Evolutionary conservation across 495 filamentous ascomycete genomes (phyloP), one percentile per base, ranked within the genome.

Genomic region (Lindgomyces ingoldianus): DNA sequence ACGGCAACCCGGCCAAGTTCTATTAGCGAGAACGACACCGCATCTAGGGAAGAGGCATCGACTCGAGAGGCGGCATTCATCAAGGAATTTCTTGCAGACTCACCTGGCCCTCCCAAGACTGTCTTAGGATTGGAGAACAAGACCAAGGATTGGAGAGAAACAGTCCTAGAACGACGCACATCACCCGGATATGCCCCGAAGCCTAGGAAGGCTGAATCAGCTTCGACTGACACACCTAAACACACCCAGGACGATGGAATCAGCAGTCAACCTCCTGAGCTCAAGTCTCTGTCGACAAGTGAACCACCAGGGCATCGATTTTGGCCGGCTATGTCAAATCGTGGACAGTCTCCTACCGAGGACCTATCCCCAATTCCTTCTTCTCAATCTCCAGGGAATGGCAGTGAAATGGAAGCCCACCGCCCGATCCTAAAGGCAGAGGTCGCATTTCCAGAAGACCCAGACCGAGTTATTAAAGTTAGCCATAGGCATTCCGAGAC

Each of bases 21-120:
- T 39, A 39, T 39, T 14, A 6, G 33, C 6, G 33, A 39, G 14
- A 14, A 39, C 14, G 14, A 14, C 14, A 39, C 27, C 22, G 14
- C 39, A 33, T 45, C 45, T 2, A 49, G 22, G 36, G 30, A 30
- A 18, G 41, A 48, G 44, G 25, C 57, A 19, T 16, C 44, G 14
- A 16, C 39, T 1, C 52, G 60, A 41, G 60, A 64, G 26, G 14
- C 41, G 41, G 22, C 42, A 1, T 64, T 64, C 41, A 64, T 64
- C 18, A 45, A 55, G 14, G 51, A 64, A 25, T 64, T 64, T 29
- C 52, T 64, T 1, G 52, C 12, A 27, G 52, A 56, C n/a, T n/a
- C n/a, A n/a, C n/a, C n/a, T n/a, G n/a, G n/a, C n/a, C n/a, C n/a
- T 16, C 14, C 60, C 6, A 12, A 42, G 12, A 39, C n/a, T 4